Evolutionary conservation across 768 basidiomycete species (phyloP).

Genomic region (Podaxis sp.): DNA sequence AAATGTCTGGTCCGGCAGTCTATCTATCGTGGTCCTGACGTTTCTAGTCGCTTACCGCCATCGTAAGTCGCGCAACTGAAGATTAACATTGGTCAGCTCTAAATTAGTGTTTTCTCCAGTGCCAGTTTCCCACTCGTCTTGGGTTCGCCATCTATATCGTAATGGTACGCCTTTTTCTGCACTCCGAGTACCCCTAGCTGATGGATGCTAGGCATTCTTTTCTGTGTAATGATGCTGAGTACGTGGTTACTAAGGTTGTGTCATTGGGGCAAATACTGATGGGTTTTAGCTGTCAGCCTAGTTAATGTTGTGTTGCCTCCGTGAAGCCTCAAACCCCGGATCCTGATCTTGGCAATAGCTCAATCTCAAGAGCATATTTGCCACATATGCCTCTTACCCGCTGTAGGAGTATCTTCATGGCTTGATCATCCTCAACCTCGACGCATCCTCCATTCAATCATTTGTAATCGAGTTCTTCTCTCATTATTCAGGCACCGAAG

Average conservation of each 20-base stretch:
- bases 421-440: neutral
- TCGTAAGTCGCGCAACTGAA: neutral
- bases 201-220: neutral
- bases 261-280: too few relatives aligned
- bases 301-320: neutral
- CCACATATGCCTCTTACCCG: neutral
- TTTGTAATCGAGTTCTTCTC: conserved; percentile 2
- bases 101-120: neutral
- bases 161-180: neutral
- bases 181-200: neutral
- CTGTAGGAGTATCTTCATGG: too few relatives aligned
- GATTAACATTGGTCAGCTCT: too few relatives aligned
- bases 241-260: neutral
- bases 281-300: neutral
- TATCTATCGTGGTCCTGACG: neutral
- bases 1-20: too few relatives aligned
- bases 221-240: conserved; percentile 1
- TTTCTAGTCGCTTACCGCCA: neutral
- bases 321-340: neutral
- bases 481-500: neutral
- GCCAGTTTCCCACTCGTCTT: neutral
- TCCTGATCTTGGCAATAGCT: neutral
- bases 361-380: neutral
- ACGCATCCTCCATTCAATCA: conserved; percentile 4
- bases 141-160: neutral